These are phyloP conservation scores for Nepenthes alata DNA, from an alignment of 179 eudicot genomes.

Conservation along the genomic window DNA sequence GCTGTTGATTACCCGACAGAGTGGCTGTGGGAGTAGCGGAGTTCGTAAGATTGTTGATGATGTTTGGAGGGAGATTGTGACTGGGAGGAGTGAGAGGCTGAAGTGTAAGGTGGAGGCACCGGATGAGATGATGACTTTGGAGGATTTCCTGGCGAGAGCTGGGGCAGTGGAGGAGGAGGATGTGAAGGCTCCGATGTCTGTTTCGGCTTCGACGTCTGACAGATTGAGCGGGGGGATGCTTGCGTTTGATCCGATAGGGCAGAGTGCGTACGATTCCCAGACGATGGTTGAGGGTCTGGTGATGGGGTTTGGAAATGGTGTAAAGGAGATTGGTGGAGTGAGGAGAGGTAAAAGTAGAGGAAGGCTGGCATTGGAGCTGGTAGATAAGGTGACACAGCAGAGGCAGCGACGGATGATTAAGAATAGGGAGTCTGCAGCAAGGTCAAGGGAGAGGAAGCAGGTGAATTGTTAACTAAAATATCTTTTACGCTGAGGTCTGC, in stretches of 20 bases:
- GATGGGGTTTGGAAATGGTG: slow-evolving; percentile 8
- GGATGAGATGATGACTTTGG: slow-evolving; percentile 36
- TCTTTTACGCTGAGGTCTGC: slow-evolving; percentile 1
- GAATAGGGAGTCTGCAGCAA: slow-evolving; percentile 82
- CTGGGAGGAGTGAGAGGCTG: slow-evolving; percentile 15
- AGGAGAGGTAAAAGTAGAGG: slow-evolving; percentile 33
- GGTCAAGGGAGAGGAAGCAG: slow-evolving; percentile 90
- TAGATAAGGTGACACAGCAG: slow-evolving; percentile 71
- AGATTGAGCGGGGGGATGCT: slow-evolving; percentile 9
- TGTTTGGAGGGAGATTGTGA: slow-evolving; percentile 31
- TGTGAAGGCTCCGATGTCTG: slow-evolving; percentile 11
- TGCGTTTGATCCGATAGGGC: slow-evolving; percentile 16
- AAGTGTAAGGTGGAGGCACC: slow-evolving; percentile 26
- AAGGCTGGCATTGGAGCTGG: slow-evolving; percentile 17
- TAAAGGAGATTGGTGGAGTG: slow-evolving; percentile 10
- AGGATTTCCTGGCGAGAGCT: slow-evolving; percentile 31
- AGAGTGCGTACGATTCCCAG: slow-evolving; percentile 2
- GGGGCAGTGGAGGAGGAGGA: slow-evolving; percentile 18
- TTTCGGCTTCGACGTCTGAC: neutral
- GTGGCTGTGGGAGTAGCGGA: slow-evolving; percentile 1
- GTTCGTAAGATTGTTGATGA: slow-evolving; percentile 23
- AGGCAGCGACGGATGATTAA: slow-evolving; percentile 85
- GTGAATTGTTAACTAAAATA: slow-evolving; percentile 14
- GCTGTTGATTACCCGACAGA: slow-evolving; percentile 10
- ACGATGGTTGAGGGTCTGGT: neutral